Conservation (phyloP, 2,329 filamentous ascomycete species). For the Phialocephala subalpina region DNA sequence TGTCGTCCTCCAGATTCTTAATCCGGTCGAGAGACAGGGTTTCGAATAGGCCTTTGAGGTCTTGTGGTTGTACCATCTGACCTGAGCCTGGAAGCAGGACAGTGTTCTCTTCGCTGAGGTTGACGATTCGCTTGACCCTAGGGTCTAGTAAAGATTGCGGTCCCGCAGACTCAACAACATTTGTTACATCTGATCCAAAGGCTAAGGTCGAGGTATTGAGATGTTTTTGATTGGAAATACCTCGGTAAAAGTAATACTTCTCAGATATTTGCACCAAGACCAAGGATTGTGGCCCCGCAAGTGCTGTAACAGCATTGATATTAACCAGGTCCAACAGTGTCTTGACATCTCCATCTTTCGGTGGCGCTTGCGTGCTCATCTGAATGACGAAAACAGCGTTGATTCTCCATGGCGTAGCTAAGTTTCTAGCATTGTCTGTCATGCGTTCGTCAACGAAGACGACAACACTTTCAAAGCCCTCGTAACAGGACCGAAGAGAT, state of each 20-base stretch:
- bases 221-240: constrained; percentile 31
- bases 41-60: constrained; percentile 28
- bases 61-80: constrained; percentile 18
- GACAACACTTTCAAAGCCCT: constrained; percentile 34
- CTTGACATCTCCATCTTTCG: constrained; percentile 27
- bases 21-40: constrained; percentile 28
- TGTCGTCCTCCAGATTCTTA: constrained; percentile 30
- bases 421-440: constrained; percentile 44
- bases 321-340: constrained; percentile 35
- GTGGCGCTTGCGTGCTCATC: constrained; percentile 17
- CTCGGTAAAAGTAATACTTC: constrained; percentile 41
- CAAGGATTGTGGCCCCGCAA: constrained; percentile 40
- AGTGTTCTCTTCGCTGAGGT: constrained; percentile 27
- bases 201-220: constrained; percentile 33
- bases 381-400: constrained; percentile 43
- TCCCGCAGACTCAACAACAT: constrained; percentile 27
- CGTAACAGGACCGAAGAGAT: constrained; percentile 32
- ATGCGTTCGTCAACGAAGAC: constrained; percentile 44
- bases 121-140: constrained; percentile 31
- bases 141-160: constrained; percentile 27
- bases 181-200: constrained; percentile 38
- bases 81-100: constrained; percentile 30
- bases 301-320: constrained; percentile 40
- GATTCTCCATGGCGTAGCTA: constrained; percentile 38
- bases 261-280: constrained; percentile 36